Evolutionary conservation across 805 yeast species (phyloP).

Genomic region (Metschnikowia cubensis): DNA sequence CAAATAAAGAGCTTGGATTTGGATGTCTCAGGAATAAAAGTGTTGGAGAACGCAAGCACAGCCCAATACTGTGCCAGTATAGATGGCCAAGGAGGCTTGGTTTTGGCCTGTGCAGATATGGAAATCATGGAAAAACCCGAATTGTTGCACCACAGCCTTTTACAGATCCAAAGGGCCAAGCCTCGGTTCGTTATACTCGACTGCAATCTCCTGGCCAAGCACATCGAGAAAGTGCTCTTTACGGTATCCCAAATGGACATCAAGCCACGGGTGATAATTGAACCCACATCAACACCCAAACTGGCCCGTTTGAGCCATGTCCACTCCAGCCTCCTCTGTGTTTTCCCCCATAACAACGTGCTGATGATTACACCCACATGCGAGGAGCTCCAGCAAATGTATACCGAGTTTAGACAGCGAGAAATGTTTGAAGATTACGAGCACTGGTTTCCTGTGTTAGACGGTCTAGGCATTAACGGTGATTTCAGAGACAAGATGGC

Average conservation of each 20-base stretch:
- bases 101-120: slow-evolving; percentile 86
- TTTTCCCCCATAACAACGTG: slow-evolving; percentile 46
- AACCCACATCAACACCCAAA: slow-evolving; percentile 75
- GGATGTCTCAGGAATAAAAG: slow-evolving; percentile 39
- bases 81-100: slow-evolving; percentile 54
- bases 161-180: slow-evolving; percentile 34
- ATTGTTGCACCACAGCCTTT: slow-evolving; percentile 32
- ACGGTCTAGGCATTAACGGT: slow-evolving; percentile 49
- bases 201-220: slow-evolving; percentile 54
- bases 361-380: slow-evolving; percentile 66
- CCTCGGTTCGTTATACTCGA: slow-evolving; percentile 61
- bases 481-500: slow-evolving; percentile 45
- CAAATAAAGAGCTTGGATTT: slow-evolving; percentile 24
- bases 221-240: slow-evolving; percentile 25
- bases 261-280: slow-evolving; percentile 46
- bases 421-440: slow-evolving; percentile 49
- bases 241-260: slow-evolving; percentile 4
- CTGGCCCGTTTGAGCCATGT: slow-evolving; percentile 45
- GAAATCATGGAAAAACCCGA: slow-evolving; percentile 50
- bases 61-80: slow-evolving; percentile 77
- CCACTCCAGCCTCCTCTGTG: slow-evolving; percentile 24
- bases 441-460: slow-evolving; percentile 73
- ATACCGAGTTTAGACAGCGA: slow-evolving; percentile 41
- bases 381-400: slow-evolving; percentile 55
- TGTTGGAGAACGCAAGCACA: slow-evolving; percentile 31